Evolutionary conservation across 441 rosid genomes (phyloP).

Genomic region (Hura crepitans): DNA sequence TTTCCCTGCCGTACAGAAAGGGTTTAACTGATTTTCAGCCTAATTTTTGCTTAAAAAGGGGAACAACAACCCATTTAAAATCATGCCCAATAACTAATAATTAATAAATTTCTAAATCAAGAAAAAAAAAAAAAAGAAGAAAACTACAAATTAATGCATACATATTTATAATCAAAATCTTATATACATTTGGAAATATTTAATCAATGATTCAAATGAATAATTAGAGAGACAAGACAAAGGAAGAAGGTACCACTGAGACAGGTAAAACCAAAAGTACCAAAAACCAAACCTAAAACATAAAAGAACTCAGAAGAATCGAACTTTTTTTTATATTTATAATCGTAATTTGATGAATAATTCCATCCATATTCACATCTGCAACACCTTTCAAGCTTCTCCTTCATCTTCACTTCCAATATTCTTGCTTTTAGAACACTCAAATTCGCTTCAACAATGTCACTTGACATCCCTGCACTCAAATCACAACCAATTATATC

Average conservation of each 20-base stretch:
- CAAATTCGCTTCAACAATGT: constrained; percentile 36
- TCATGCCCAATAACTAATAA: too few relatives aligned
- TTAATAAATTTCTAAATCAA: too few relatives aligned
- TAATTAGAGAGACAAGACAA: constrained; percentile 31
- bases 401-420: constrained; percentile 34
- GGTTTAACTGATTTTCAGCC: too few relatives aligned
- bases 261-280: constrained; percentile 32
- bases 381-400: constrained; percentile 43
- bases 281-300: constrained; percentile 27
- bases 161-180: too few relatives aligned
- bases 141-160: too few relatives aligned
- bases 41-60: too few relatives aligned
- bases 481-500: background rate
- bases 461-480: constrained; percentile 29
- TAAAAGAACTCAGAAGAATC: constrained; percentile 22
- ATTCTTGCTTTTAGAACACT: constrained; percentile 39
- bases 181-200: background rate
- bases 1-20: too few relatives aligned
- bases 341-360: constrained; percentile 26
- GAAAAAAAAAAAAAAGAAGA: too few relatives aligned
- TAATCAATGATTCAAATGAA: constrained; percentile 26
- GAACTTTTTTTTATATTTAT: constrained; percentile 19
- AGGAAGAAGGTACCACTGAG: constrained; percentile 31
- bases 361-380: constrained; percentile 42
- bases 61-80: too few relatives aligned